Percentiles rank a stretch among this genome's conserved stretches.
phyloP scores from a whole-genome alignment of 1,139 yeast genomes.

The Magnusiomyces magnusii region DNA sequence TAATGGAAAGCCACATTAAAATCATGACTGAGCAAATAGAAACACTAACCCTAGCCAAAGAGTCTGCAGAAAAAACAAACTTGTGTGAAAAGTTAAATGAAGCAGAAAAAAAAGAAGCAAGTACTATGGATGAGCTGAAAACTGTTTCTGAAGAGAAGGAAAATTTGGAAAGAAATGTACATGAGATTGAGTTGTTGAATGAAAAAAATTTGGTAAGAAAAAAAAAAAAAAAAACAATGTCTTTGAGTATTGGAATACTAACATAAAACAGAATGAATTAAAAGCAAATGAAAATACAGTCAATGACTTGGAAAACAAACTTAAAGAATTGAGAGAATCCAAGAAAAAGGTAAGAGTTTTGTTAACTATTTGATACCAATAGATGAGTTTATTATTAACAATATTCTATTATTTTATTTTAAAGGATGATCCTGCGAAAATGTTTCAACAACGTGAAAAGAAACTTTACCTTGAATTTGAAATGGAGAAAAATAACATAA shows the following conservation, averaged over 20 bases:
- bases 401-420: no score
- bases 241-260: not conserved
- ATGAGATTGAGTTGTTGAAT: not conserved
- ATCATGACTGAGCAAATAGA: not conserved
- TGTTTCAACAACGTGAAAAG: constrained; percentile 11
- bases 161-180: not conserved
- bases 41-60: not conserved
- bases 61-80: not conserved
- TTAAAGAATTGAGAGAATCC: not conserved
- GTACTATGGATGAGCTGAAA: not conserved
- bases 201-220: constrained; percentile 6
- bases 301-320: not conserved
- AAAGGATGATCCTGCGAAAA: constrained; percentile 13
- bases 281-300: not conserved
- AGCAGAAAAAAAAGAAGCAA: not conserved
- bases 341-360: not conserved
- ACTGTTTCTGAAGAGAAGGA: not conserved
- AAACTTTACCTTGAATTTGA: constrained; percentile 15
- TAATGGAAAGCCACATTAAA: not conserved
- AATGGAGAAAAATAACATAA: constrained; percentile 10
- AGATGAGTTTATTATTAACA: no score
- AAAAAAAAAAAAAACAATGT: no score
- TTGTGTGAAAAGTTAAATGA: not conserved
- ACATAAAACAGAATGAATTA: constrained; percentile 4
- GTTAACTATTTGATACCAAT: no score